phyloP scores from a whole-genome alignment of 768 basidiomycete species.

The Tulasnella sp. region DNA sequence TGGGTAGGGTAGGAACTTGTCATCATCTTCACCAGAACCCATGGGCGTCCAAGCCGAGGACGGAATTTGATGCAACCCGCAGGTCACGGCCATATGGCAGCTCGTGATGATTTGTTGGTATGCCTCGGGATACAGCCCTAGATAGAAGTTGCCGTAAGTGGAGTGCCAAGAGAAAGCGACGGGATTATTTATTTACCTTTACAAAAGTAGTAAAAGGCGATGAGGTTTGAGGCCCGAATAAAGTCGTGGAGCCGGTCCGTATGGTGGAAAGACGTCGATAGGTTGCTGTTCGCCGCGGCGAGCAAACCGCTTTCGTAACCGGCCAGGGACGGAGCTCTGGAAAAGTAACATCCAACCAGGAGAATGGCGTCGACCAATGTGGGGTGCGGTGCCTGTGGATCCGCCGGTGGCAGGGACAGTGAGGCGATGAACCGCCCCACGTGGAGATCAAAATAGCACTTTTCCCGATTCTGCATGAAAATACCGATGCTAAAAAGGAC shows the following conservation, averaged over 20 bases:
- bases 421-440: constrained; percentile 13
- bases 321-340: constrained; percentile 4
- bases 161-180: neutral
- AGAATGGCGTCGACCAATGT: constrained; percentile 19
- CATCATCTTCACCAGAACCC: neutral
- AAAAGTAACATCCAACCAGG: constrained; percentile 16
- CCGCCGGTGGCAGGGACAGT: neutral
- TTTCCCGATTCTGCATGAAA: constrained; percentile 15
- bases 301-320: constrained; percentile 3
- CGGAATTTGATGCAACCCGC: constrained; percentile 40
- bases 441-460: constrained; percentile 19
- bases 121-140: constrained; percentile 12
- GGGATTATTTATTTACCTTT: neutral
- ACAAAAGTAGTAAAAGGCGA: constrained; percentile 17
- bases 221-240: constrained; percentile 11
- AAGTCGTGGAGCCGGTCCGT: constrained; percentile 18
- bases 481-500: constrained; percentile 10
- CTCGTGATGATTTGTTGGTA: constrained; percentile 9
- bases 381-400: constrained; percentile 13
- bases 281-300: neutral
- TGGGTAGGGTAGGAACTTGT: neutral
- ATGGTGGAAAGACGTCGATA: neutral
- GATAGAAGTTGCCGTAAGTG: neutral
- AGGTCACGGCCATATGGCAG: constrained; percentile 50
- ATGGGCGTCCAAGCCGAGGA: constrained; percentile 12